phyloP scores from a whole-genome alignment of 306 rosid genomes.

The Hylodesmum podocarpum region DNA sequence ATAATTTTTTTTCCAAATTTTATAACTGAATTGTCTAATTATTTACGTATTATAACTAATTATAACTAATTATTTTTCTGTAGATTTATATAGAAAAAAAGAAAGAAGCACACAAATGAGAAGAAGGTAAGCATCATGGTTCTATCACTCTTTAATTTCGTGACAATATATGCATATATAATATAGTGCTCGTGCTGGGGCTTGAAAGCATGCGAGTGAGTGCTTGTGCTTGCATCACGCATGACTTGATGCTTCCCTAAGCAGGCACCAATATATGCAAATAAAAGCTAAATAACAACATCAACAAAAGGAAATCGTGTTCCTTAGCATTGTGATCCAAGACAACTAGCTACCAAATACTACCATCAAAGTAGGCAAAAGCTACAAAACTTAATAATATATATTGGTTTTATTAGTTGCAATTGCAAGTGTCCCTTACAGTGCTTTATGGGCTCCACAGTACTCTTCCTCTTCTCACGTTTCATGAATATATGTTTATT shows the following conservation, averaged over 20 bases:
- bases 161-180: neutral
- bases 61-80: too few species aligned
- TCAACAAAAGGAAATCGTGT: neutral
- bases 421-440: slow-evolving; percentile 43
- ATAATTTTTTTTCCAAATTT: too few species aligned
- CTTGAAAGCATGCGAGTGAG: slow-evolving; percentile 48
- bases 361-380: slow-evolving; percentile 39
- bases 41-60: too few species aligned
- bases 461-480: slow-evolving; percentile 26
- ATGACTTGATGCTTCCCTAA: slow-evolving; percentile 69
- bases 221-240: slow-evolving; percentile 74
- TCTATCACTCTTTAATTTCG: slow-evolving; percentile 11
- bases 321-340: slow-evolving; percentile 41
- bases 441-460: slow-evolving; percentile 76
- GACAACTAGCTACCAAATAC: slow-evolving; percentile 45
- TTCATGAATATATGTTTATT: slow-evolving; percentile 17
- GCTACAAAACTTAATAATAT: slow-evolving; percentile 23
- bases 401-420: too few species aligned
- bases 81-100: neutral
- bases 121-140: neutral
- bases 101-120: neutral
- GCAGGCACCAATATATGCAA: slow-evolving; percentile 52
- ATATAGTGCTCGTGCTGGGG: slow-evolving; percentile 38
- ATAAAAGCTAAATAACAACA: neutral
- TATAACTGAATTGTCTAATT: too few species aligned